These are phyloP conservation scores for Xylariaceae sp. DNA, from an alignment of 2,329 filamentous ascomycete genomes.

Conservation along the genomic window DNA sequence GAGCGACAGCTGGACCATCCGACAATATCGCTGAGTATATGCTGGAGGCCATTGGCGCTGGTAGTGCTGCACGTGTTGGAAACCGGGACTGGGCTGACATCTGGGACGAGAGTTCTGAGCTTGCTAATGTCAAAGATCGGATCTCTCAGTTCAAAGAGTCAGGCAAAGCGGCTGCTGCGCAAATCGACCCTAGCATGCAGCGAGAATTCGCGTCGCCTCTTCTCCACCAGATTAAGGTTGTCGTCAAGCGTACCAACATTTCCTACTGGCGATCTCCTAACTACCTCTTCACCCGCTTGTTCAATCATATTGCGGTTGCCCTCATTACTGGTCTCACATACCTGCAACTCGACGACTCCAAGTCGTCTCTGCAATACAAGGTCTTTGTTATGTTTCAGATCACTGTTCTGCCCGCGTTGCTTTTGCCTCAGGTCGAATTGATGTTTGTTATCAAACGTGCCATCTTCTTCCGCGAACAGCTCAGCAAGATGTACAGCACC, in stretches of 20 bases:
- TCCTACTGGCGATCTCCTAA: constrained; percentile 84
- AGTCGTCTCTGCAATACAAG: constrained; percentile 75
- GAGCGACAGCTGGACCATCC: constrained; percentile 55
- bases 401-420: constrained; percentile 77
- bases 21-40: constrained; percentile 73
- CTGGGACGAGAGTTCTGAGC: constrained; percentile 71
- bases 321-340: constrained; percentile 78
- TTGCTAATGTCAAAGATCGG: constrained; percentile 62
- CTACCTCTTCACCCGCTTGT: constrained; percentile 84
- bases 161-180: constrained; percentile 42
- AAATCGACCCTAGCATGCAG: constrained; percentile 53
- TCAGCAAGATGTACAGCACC: constrained; percentile 81
- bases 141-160: constrained; percentile 66
- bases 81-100: constrained; percentile 77
- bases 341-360: constrained; percentile 72
- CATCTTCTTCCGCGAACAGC: constrained; percentile 83
- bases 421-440: constrained; percentile 79
- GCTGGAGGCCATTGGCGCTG: constrained; percentile 80
- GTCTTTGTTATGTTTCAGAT: constrained; percentile 91
- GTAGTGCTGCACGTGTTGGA: constrained; percentile 68
- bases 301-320: constrained; percentile 78
- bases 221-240: constrained; percentile 73
- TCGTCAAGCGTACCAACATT: constrained; percentile 70
- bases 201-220: constrained; percentile 82
- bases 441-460: constrained; percentile 78